These are phyloP conservation scores for Malbranchea zuffiana DNA, from an alignment of 2,329 filamentous ascomycete species.

Conservation along the genomic window DNA sequence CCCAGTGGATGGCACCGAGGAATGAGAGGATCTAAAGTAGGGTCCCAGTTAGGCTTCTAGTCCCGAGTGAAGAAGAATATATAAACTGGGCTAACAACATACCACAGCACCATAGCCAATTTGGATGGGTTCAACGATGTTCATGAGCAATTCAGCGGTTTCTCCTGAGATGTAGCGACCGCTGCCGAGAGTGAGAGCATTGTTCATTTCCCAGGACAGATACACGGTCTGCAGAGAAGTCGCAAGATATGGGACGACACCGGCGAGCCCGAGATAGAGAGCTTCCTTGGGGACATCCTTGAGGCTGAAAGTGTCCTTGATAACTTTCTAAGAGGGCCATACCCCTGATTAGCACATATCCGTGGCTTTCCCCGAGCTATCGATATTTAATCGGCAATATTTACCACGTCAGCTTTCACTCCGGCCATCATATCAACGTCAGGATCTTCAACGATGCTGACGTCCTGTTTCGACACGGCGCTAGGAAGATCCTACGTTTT, in stretches of 20 bases:
- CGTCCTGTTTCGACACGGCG: constrained; percentile 48
- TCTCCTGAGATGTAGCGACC: constrained; percentile 57
- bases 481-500: too few relatives aligned
- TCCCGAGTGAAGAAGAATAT: neutral
- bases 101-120: constrained; percentile 81
- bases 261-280: constrained; percentile 59
- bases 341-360: constrained; percentile 2
- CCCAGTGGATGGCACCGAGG: constrained; percentile 89
- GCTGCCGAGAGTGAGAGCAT: constrained; percentile 49
- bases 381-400: constrained; percentile 19
- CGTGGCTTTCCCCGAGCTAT: neutral
- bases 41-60: constrained; percentile 2
- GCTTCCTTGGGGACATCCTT: constrained; percentile 55
- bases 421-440: constrained; percentile 43
- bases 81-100: constrained; percentile 28
- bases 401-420: constrained; percentile 49
- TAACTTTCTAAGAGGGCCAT: constrained; percentile 40
- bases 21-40: constrained; percentile 68
- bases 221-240: constrained; percentile 76
- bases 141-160: constrained; percentile 59
- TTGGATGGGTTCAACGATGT: constrained; percentile 73
- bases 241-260: constrained; percentile 72
- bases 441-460: constrained; percentile 44
- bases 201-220: constrained; percentile 72
- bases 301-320: constrained; percentile 60